Conservation (phyloP, 148 eudicot genomes). For the Rhododendron williamsianum region DNA sequence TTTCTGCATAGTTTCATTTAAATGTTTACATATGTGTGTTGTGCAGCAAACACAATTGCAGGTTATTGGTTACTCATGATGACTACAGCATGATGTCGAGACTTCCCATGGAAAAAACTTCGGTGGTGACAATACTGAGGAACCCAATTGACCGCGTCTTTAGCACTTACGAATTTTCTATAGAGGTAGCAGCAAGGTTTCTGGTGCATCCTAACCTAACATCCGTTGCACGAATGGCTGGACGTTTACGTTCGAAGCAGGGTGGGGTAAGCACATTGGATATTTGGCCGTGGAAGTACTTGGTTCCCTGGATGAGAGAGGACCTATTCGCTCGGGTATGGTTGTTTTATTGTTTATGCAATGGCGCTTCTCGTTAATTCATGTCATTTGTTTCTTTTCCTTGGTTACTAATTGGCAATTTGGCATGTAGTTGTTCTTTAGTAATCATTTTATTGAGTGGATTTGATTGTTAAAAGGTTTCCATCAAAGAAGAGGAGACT, state of each 20-base stretch:
- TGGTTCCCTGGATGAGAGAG: conserved; percentile 99
- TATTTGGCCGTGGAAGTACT: conserved; percentile 98
- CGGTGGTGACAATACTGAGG: conserved; percentile 88
- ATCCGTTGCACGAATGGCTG: conserved; percentile 47
- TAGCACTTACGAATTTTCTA: conserved; percentile 89
- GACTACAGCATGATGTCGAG: conserved; percentile 93
- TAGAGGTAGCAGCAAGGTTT: conserved; percentile 94
- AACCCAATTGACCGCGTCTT: conserved; percentile 89
- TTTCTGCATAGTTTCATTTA: neutral
- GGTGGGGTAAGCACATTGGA: conserved; percentile 69
- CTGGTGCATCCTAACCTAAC: conserved; percentile 86
- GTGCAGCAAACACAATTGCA: conserved; percentile 75
- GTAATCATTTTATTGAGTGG: neutral
- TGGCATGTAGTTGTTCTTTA: neutral
- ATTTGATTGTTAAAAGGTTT: neutral
- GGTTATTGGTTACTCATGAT: conserved; percentile 81
- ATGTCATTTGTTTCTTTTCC: neutral
- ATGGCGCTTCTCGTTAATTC: neutral
- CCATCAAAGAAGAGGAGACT: neutral
- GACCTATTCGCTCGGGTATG: conserved; percentile 89
- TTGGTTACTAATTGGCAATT: neutral
- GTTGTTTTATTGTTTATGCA: conserved; percentile 1
- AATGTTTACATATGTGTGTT: conserved; percentile 11
- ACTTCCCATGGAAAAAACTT: conserved; percentile 71
- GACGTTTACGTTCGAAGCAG: conserved; percentile 48